Evolutionary conservation across 495 filamentous ascomycete genomes (phyloP).

Genomic region (Penicillium paradoxum): DNA sequence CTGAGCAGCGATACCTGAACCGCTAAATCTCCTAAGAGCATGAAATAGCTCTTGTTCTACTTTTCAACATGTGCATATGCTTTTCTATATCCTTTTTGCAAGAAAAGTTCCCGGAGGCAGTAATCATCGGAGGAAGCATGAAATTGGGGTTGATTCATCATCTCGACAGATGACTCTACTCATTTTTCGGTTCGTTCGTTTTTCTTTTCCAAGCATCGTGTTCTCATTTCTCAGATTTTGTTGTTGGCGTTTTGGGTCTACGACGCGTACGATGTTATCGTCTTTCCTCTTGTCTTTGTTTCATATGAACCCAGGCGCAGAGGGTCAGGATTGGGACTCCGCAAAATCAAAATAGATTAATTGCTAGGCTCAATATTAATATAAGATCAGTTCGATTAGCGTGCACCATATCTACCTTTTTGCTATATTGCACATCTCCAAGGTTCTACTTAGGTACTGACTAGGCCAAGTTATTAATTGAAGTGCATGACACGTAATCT

Average conservation of each 20-base stretch:
- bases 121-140: conserved; percentile 14
- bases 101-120: conserved; percentile 10
- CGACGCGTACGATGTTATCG: conserved; percentile 24
- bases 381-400: conserved; percentile 5
- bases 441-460: no score
- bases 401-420: no score
- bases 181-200: conserved; percentile 5
- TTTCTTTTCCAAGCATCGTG: not conserved
- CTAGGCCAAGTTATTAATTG: no score
- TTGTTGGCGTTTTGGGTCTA: conserved; percentile 25
- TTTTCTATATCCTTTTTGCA: conserved; percentile 11
- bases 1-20: conserved; percentile 9
- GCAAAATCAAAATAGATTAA: conserved; percentile 32
- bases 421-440: no score
- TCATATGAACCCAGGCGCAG: conserved; percentile 19
- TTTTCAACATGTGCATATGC: conserved; percentile 26
- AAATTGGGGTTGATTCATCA: not conserved
- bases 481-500: no score
- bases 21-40: conserved; percentile 8
- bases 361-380: conserved; percentile 25
- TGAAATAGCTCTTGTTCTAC: conserved; percentile 13
- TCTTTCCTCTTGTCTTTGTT: conserved; percentile 22
- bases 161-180: not conserved
- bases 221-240: conserved; percentile 7
- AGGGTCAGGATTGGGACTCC: conserved; percentile 17